Base-by-base conservation (phyloP, 1,284 basidiomycete genomes). In the Rhodotorula mucilaginosa region DNA sequence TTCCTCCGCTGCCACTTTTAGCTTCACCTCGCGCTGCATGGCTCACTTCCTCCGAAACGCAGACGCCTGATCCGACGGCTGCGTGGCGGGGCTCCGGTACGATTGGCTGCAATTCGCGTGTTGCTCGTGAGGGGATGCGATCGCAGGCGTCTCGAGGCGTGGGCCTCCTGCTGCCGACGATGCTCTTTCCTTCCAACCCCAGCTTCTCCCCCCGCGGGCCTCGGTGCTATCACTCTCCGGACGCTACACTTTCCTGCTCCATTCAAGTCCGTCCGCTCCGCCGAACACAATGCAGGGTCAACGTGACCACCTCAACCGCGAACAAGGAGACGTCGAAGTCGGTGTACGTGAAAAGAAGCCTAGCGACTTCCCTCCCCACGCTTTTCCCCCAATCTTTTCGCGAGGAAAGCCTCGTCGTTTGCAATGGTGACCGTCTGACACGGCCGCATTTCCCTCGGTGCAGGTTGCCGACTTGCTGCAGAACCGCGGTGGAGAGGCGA, bases 261-360 rank as follows among this genome's bases (percentile, higher is more conserved):
- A 16, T 6, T 23, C n/a, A 21, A 52, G 6, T 23, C 21, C 51
- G 10, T 23, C 10, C 51, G n/a, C 19, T 21, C 51, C 23, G 21
- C 10, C 51, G 39, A 39, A 47, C 62, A 54, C 16, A 7, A 72
- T 72, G 70, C 70, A 72, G 49, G 70, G 60, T 48, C 67, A 72
- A 47, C 69, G 69, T 6, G 69, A 58, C 29, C 69, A 71, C 67
- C 66, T 73, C 15, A 48, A 70, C 64, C 67, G 70, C 1, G 65
- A 57, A 8, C 58, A 65, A 16, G 72, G 72, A 26, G 72, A 71
- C 58, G 58, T 74, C 56, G 72, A 74, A 57, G 67, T 71, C 64
- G 72, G 72, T 21, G 67, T 68, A 26, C 58, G 67, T 63, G 23
- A 39, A 39, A 39, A 39, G 39, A 39, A 39, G 39, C 39, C 39